Base-by-base conservation (phyloP, 768 basidiomycete genomes). In the Pseudohyphozyma bogoriensis region DNA sequence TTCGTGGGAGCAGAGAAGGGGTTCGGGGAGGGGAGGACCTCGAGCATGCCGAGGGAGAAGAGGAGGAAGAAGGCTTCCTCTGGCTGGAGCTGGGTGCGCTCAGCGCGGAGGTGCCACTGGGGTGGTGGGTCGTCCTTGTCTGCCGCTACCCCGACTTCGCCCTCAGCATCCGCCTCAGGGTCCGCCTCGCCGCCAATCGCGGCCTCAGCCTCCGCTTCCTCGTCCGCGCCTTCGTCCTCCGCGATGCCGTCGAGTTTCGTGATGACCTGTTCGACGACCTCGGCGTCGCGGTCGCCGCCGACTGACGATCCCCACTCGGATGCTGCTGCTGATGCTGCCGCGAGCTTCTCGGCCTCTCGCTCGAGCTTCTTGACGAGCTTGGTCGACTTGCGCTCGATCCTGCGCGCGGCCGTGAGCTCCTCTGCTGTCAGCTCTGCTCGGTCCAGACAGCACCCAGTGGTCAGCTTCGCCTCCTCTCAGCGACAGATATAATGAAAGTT, bases 361-460 rank as follows among this genome's bases (percentile, higher is more conserved):
- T 91, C 93, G 58, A 79, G 77, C 31, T 92, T 91, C 69, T 95
- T 83, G 70, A 93, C 89, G 40, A 85, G 78, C 74, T 99, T 99
- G 78, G 93, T 92, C 68, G 90, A 86, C 68, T 84, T 85, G 39
- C 95, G 84, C 67, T 92, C 89, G 33, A 83, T 82, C 50, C 95
- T 79, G 40, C 95, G 84, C 70, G 83, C 83, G 40, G 86, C 89
- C 12, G 90, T 89, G 56, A 95, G 76, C 74, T 97, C 89, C 71
- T 99, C 95, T 1, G 91, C 84, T 0, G 91, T 89, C 66, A 87
- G 75, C 57, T 80, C 86, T 87, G 55, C 28, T 18, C n/a, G 47
- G 32, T 11, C 22, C 20, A 31, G 22, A 26, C 29, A 33, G 50
- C n/a, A n/a, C 22, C 22, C 6, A 37, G 37, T 46, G 32, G 20